A percentile compares a stretch with the other conserved stretches of the same genome.
These are phyloP conservation scores for Neopestalotiopsis sp. DNA, from an alignment of 2,329 filamentous ascomycete species.

Conservation along the genomic window DNA sequence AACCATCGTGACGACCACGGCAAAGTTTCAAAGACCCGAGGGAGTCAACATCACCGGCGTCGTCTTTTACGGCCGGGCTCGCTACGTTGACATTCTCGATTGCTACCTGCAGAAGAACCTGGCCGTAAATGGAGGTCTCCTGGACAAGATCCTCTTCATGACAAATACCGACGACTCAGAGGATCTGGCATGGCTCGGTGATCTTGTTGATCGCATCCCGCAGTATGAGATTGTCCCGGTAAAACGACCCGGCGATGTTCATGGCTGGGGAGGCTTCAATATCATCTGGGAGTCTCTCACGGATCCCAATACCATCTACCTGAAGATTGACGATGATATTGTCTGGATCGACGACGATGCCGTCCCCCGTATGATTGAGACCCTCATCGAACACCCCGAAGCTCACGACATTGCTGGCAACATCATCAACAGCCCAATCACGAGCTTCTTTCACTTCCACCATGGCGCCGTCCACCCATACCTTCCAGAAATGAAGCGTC, in stretches of 20 bases:
- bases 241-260: neutral
- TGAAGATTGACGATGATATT: slow-evolving; percentile 51
- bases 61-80: slow-evolving; percentile 51
- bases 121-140: slow-evolving; percentile 47
- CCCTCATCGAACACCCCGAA: slow-evolving; percentile 54
- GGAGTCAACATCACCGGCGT: slow-evolving; percentile 47
- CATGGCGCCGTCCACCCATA: slow-evolving; percentile 57
- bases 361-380: slow-evolving; percentile 58
- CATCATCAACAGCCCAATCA: slow-evolving; percentile 59
- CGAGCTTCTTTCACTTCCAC: slow-evolving; percentile 59
- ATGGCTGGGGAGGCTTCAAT: slow-evolving; percentile 37
- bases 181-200: slow-evolving; percentile 45
- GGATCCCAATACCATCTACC: slow-evolving; percentile 43
- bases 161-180: slow-evolving; percentile 43
- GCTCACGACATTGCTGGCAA: slow-evolving; percentile 59
- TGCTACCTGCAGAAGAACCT: slow-evolving; percentile 52
- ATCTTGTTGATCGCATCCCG: slow-evolving; percentile 40
- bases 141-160: slow-evolving; percentile 51
- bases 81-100: slow-evolving; percentile 49
- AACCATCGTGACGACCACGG: neutral
- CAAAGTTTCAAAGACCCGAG: slow-evolving; percentile 25
- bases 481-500: slow-evolving; percentile 46
- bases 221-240: slow-evolving; percentile 40
- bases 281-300: slow-evolving; percentile 38
- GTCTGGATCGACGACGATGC: slow-evolving; percentile 42